Base-by-base conservation (phyloP, 345 rosid genomes). In the Gossypioides kirkii region DNA sequence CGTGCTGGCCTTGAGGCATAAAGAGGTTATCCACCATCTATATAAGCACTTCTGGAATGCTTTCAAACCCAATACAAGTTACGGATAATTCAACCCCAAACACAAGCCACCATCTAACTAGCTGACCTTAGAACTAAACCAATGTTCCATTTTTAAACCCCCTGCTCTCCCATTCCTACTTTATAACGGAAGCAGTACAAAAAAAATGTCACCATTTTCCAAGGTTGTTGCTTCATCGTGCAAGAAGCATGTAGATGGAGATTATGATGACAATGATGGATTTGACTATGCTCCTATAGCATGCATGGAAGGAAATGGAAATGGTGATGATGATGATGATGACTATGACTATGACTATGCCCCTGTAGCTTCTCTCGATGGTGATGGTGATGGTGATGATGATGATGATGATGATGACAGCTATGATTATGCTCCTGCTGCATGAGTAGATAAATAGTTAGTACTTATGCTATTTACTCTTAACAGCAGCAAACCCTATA, bases 321-420 rank as follows among this genome's bases (percentile, higher is more conserved):
- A 61, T 1, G 75, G 61, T 32, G 75, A 72, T 43, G 74, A 72
- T 5, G 74, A 72, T 9, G 67, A 67, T 0, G 74, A 72, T 5
- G 74, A 72, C 4, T 56, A 67, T 0, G 67, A 60, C 36, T 60
- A 46, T 60, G 75, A 60, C n/a, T 59, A n/a, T 14, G 55, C 74
- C 36, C 74, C 74, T 16, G 66, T 66, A 52, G 74, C 66, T 43
- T 59, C 66, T 10, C 41, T 45, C 14, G 67, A 72, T 13, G 75
- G 75, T n/a, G 75, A 26, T 58, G 74, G 42, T 72, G 74, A 58
- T 62, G 58, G n/a, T 47, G n/a, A n/a, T n/a, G 67, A 72, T 13
- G 75, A 68, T n/a, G 75, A 26, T 32, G 74, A 56, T 56, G 67
- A 72, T 61, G 25, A 60, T 45, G 75, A 49, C 43, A 10, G 58